phyloP scores from a whole-genome alignment of 345 rosid species.

The Salix koriyanagi region DNA sequence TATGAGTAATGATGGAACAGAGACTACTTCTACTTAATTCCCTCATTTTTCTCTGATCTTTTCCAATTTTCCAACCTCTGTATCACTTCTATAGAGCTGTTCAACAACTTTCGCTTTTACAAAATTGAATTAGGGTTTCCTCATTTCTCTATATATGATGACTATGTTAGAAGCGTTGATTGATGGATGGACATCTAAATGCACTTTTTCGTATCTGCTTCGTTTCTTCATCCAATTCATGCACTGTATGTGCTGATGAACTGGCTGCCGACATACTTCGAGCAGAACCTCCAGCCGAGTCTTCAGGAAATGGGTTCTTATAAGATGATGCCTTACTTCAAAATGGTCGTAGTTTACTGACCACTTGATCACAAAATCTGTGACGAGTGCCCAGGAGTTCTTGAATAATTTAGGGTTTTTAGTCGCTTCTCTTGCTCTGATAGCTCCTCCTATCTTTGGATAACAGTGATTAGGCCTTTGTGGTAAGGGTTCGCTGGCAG shows the following conservation, averaged over 20 bases:
- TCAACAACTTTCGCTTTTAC: no score
- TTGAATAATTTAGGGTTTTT: conserved; percentile 79
- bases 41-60: no score
- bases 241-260: conserved; percentile 93
- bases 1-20: no score
- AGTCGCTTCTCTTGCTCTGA: conserved; percentile 74
- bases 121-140: no score
- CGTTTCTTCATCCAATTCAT: conserved; percentile 20
- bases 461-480: neutral
- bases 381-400: conserved; percentile 73
- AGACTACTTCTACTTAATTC: no score
- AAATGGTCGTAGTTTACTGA: conserved; percentile 92
- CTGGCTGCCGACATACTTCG: conserved; percentile 93
- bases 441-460: conserved; percentile 62
- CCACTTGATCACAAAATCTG: conserved; percentile 74
- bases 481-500: no score
- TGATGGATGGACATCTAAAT: no score
- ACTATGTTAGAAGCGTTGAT: no score
- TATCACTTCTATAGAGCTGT: no score
- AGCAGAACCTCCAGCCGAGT: conserved; percentile 81
- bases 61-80: no score
- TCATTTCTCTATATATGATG: no score
- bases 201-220: neutral
- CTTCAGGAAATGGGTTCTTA: conserved; percentile 96
- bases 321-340: conserved; percentile 94